phyloP scores from a whole-genome alignment of 106 monocot species.

The Platanthera guangdongensis region DNA sequence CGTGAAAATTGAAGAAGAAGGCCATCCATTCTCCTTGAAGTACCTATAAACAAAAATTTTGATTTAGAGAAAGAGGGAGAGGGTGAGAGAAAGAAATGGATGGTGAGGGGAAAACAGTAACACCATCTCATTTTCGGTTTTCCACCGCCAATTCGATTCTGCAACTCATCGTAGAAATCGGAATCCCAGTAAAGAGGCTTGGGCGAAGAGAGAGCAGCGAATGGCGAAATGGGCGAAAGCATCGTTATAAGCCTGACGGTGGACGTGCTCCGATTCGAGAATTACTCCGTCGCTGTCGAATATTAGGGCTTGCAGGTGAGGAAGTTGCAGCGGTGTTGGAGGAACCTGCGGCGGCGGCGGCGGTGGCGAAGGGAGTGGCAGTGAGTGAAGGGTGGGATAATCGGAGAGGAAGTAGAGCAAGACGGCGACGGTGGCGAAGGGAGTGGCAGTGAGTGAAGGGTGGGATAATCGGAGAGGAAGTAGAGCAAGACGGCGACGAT shows the following conservation, averaged over 20 bases:
- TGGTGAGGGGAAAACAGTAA: neutral
- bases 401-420: neutral
- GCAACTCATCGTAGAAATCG: slow-evolving; percentile 88
- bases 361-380: neutral
- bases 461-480: neutral
- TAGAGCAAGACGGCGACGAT: neutral
- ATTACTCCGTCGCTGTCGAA: slow-evolving; percentile 99
- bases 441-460: slow-evolving; percentile 11
- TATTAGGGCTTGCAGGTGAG: slow-evolving; percentile 61
- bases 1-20: slow-evolving; percentile 53
- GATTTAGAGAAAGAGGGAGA: slow-evolving; percentile 6
- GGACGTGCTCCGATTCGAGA: slow-evolving; percentile 97
- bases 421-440: too few species aligned
- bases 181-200: slow-evolving; percentile 44
- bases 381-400: slow-evolving; percentile 14
- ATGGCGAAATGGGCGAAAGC: slow-evolving; percentile 80
- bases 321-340: slow-evolving; percentile 7
- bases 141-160: slow-evolving; percentile 91
- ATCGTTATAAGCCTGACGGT: slow-evolving; percentile 96
- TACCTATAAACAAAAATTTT: slow-evolving; percentile 41
- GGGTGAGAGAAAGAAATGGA: neutral
- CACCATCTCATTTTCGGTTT: slow-evolving; percentile 99
- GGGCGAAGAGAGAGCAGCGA: slow-evolving; percentile 49
- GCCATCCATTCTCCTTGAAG: slow-evolving; percentile 92
- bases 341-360: slow-evolving; percentile 10